Conservation (phyloP, 2,329 filamentous ascomycete species). For the Botrytis byssoidea region DNA sequence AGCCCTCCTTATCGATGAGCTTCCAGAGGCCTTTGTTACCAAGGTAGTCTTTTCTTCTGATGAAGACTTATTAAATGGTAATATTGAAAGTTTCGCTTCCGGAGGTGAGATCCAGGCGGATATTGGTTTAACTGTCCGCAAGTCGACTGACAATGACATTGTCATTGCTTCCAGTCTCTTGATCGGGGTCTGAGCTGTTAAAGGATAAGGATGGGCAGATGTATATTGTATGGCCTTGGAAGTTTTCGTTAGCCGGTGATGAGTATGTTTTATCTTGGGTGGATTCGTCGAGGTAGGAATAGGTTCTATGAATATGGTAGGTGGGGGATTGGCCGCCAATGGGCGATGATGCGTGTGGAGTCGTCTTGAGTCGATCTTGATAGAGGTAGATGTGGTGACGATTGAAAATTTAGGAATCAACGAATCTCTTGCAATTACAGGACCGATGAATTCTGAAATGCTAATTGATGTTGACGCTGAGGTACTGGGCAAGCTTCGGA, state of each 20-base stretch:
- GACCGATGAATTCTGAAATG: neutral
- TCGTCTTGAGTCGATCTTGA: neutral
- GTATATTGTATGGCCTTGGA: neutral
- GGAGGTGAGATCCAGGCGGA: neutral
- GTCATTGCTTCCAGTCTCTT: neutral
- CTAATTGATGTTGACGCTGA: neutral
- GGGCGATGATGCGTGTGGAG: neutral
- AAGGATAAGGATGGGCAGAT: neutral
- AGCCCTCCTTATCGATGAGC: neutral
- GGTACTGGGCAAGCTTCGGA: neutral
- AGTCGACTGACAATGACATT: neutral
- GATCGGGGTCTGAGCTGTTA: neutral
- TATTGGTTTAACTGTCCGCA: neutral
- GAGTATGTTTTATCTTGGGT: neutral
- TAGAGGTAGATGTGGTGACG: neutral
- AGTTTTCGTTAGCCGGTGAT: neutral
- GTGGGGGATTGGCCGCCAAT: neutral
- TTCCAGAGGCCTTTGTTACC: neutral
- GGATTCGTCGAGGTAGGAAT: neutral
- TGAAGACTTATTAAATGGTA: neutral
- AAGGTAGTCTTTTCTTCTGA: neutral
- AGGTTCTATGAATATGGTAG: constrained; percentile 6
- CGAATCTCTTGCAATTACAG: neutral
- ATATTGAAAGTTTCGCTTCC: neutral
- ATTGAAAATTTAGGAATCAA: no score